Conservation (phyloP, 1,139 yeast genomes). For the Taphrina communis region DNA sequence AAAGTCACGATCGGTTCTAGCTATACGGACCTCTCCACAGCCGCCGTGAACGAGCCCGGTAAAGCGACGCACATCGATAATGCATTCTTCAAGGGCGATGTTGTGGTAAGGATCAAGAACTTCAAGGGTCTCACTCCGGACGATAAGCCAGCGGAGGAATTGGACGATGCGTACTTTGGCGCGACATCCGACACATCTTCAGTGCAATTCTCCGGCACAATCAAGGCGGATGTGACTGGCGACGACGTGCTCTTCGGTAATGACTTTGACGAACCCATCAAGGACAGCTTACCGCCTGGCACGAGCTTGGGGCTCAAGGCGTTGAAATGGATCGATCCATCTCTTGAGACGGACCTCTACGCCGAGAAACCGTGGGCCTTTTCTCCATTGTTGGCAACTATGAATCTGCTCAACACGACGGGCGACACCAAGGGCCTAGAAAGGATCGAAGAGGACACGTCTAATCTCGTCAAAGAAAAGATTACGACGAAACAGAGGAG, state of each 20-base stretch:
- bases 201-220: constrained; percentile 37
- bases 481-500: constrained; percentile 49
- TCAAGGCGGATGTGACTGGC: constrained; percentile 37
- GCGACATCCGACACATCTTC: constrained; percentile 39
- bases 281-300: constrained; percentile 68
- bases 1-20: constrained; percentile 28
- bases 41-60: constrained; percentile 31
- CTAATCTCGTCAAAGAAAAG: constrained; percentile 30
- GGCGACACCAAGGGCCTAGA: constrained; percentile 18
- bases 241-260: constrained; percentile 57
- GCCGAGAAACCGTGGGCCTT: constrained; percentile 65
- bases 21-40: constrained; percentile 9
- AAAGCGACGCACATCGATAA: constrained; percentile 36
- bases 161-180: constrained; percentile 29
- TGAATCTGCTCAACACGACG: constrained; percentile 38
- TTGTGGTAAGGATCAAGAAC: constrained; percentile 33
- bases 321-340: constrained; percentile 62
- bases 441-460: constrained; percentile 31
- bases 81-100: constrained; percentile 32
- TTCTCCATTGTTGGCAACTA: constrained; percentile 52
- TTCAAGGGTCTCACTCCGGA: constrained; percentile 23
- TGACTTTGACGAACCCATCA: constrained; percentile 67
- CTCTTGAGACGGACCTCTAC: constrained; percentile 66
- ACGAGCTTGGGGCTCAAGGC: constrained; percentile 59
- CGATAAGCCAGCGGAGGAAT: constrained; percentile 13